phyloP scores from a whole-genome alignment of 129 eudicot genomes.

The Scalesia atractyloides region DNA sequence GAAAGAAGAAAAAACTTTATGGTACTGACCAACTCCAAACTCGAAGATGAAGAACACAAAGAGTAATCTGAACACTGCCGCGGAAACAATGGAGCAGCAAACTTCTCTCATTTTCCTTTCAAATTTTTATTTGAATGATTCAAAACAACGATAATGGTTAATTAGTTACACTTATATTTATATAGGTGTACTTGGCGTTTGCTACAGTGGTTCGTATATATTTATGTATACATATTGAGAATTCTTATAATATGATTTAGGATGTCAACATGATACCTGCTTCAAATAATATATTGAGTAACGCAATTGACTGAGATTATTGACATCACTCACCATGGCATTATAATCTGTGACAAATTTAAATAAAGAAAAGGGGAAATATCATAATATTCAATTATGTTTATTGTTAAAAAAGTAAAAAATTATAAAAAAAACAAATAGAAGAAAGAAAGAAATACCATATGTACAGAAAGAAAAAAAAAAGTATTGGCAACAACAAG shows the following conservation, averaged over 20 bases:
- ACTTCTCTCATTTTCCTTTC: constrained; percentile 23
- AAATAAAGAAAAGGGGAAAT: no score
- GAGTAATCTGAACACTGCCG: constrained; percentile 7
- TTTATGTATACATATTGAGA: neutral
- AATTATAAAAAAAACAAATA: no score
- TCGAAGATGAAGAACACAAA: constrained; percentile 14
- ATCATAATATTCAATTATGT: no score
- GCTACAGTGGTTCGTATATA: neutral
- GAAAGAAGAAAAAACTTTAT: neutral
- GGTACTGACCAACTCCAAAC: constrained; percentile 26
- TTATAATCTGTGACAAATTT: no score
- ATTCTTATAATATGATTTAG: constrained; percentile 7
- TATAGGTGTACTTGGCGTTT: neutral
- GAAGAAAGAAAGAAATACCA: no score
- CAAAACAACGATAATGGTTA: constrained; percentile 2
- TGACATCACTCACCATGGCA: neutral
- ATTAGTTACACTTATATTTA: neutral
- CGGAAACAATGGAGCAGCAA: constrained; percentile 22
- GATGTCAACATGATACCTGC: neutral
- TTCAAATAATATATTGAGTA: neutral
- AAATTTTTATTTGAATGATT: neutral
- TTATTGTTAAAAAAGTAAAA: no score
- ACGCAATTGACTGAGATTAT: neutral
- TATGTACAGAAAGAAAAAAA: no score
- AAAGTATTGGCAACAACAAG: no score